These are phyloP conservation scores for Trichosanthes cucumerina DNA, from an alignment of 306 rosid genomes.

Conservation along the genomic window DNA sequence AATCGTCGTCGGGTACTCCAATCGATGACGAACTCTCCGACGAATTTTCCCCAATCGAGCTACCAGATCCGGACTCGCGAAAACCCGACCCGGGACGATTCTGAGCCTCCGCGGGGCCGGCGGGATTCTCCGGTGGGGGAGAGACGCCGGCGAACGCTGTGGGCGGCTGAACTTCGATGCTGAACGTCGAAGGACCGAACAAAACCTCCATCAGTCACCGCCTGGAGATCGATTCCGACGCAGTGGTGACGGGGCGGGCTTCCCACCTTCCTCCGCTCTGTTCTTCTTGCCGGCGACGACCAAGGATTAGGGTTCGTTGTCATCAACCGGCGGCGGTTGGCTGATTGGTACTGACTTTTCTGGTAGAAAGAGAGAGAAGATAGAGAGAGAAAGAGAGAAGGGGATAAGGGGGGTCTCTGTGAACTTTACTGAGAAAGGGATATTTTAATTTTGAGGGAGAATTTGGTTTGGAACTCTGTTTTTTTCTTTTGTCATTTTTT, in stretches of 20 bases:
- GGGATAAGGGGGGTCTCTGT: not conserved
- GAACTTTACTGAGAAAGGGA: constrained; percentile 12
- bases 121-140: not conserved
- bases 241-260: not conserved
- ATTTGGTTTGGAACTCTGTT: not conserved
- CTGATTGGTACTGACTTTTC: constrained; percentile 6
- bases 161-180: constrained; percentile 1
- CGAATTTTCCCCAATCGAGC: not conserved
- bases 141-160: not conserved
- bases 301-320: not conserved
- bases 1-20: constrained; percentile 12
- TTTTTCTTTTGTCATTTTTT: not conserved
- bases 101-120: not conserved
- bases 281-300: not conserved
- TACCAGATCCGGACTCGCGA: not conserved
- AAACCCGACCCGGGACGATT: not conserved
- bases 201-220: constrained; percentile 10
- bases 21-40: constrained; percentile 18
- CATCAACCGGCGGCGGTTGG: constrained; percentile 12
- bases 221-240: not conserved
- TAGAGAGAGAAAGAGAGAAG: not conserved
- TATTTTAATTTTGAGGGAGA: not conserved
- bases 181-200: constrained; percentile 6
- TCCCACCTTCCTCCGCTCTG: not conserved
- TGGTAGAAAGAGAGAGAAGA: not conserved